Conservation (phyloP, 176 grass and related monocot genomes). For the Lolium rigidum region DNA sequence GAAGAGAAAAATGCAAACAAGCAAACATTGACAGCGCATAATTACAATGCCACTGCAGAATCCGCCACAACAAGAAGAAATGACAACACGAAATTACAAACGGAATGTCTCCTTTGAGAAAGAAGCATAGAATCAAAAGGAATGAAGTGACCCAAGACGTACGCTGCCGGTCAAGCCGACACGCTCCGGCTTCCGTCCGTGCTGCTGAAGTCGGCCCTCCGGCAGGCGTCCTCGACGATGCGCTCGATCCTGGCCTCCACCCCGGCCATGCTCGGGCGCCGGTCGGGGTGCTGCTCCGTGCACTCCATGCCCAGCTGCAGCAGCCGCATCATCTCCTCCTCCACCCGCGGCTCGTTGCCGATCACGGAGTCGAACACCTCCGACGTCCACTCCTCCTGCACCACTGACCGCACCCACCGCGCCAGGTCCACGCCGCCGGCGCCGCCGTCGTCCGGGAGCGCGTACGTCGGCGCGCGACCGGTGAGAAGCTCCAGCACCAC, state of each 20-base stretch:
- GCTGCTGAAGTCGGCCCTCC: slow-evolving; percentile 51
- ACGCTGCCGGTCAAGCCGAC: slow-evolving; percentile 24
- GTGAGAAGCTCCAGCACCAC: slow-evolving; percentile 83
- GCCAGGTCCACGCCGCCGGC: slow-evolving; percentile 73
- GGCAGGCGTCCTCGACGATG: slow-evolving; percentile 46
- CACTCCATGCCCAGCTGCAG: slow-evolving; percentile 85
- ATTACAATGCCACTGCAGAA: neutral
- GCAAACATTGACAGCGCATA: slow-evolving; percentile 9
- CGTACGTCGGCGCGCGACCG: slow-evolving; percentile 49
- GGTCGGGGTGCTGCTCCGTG: slow-evolving; percentile 57
- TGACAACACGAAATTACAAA: neutral
- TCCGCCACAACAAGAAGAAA: slow-evolving; percentile 30
- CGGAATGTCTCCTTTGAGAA: slow-evolving; percentile 7
- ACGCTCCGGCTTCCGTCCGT: slow-evolving; percentile 48
- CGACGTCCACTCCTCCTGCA: slow-evolving; percentile 77
- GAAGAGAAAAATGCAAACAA: neutral
- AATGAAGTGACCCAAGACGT: neutral
- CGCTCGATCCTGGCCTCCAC: slow-evolving; percentile 60
- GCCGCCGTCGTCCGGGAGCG: slow-evolving; percentile 40
- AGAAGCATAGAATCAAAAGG: slow-evolving; percentile 18
- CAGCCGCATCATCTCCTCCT: slow-evolving; percentile 75
- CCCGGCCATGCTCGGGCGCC: slow-evolving; percentile 58
- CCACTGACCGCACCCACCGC: slow-evolving; percentile 75
- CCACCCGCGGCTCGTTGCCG: slow-evolving; percentile 27
- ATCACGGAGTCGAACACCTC: slow-evolving; percentile 84